Base-by-base conservation (phyloP, 331 rosid genomes). In the Pyrus hybrid region DNA sequence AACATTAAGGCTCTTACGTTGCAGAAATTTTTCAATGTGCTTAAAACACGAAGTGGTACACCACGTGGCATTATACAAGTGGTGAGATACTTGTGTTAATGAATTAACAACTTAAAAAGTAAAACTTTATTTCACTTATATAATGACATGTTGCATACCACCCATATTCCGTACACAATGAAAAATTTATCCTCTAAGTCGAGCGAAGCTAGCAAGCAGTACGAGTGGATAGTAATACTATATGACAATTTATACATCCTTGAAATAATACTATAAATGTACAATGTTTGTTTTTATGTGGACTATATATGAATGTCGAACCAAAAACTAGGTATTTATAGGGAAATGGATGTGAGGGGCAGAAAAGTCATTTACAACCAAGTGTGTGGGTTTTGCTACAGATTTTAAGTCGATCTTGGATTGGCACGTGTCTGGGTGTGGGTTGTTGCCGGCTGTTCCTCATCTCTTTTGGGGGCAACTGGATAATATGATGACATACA, bases 401-500 rank as follows among this genome's bases (percentile, higher is more conserved):
- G 80, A 80, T 69, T 62, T 82, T 68, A 41, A 76, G 76, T 25
- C 73, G 62, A 74, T 77, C 85, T 69, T 77, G 77, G 71, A 74
- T 83, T 12, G 71, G 79, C 80, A 79, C 37, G 70, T 73, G 70
- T 74, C 83, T 60, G 79, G 77, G 70, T 45, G 80, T 73, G 80
- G 81, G 30, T 72, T 80, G 60, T 66, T 65, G 74, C 26, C 30
- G 37, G 72, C 54, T 85, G 82, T 62, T 83, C 87, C 88, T 76
- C 83, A 78, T 82, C 86, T 79, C 83, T 72, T 80, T 53, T 37
- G 12, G 60, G 45, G 75, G 77, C 20, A n/a, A 84, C 72, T 57
- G 89, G 93, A 91, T 88, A 88, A 87, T 81, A 80, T 86, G 85
- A 80, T 85, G 76, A 62, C 85, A 85, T 82, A 79, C 75, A 77